Evolutionary conservation across 805 yeast species (phyloP), one percentile per base, ranked within the genome.

Genomic region (Teunomyces aglyptinius): DNA sequence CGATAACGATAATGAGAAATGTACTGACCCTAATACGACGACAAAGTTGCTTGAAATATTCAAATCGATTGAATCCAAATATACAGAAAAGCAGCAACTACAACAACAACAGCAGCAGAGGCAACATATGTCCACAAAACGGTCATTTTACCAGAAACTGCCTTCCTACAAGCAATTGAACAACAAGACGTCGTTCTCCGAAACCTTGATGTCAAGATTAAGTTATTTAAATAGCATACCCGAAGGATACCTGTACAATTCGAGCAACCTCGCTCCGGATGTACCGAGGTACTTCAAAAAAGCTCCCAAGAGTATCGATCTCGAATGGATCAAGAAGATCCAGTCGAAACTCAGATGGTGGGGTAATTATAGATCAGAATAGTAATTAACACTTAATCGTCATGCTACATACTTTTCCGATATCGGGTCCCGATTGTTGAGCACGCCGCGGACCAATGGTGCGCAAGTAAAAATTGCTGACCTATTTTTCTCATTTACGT

Each of bases 151-250:
- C 46, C 43, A 47, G 13, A 44, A 44, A 29, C 45, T 47, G 5
- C 47, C 53, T 1, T 27, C 45, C 31, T 47, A 43, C 43, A 50
- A 50, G 34, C 33, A 49, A 16, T 28, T 45, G 22, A 38, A n/a
- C 44, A 51, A 47, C 38, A 49, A 47, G 40, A 29, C 51, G 4
- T 45, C 52, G 12, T 60, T 60, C 29, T 60, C 64, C 7, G 55
- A 52, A 29, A 54, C 49, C 36, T 48, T 60, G 41, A 54, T 60
- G 35, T 46, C 50, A 24, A 53, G 57, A 27, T 48, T 60, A 6
- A 60, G 57, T 15, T 45, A 49, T 36, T 45, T 60, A 40, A 58
- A 57, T 41, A 51, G 50, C 26, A 40, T 51, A 16, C 53, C 64
- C 27, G 56, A 48, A 39, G 54, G 54, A 5, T 44, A 36, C 36